Base-by-base conservation (phyloP, 768 basidiomycete species). In the Mycena venus region DNA sequence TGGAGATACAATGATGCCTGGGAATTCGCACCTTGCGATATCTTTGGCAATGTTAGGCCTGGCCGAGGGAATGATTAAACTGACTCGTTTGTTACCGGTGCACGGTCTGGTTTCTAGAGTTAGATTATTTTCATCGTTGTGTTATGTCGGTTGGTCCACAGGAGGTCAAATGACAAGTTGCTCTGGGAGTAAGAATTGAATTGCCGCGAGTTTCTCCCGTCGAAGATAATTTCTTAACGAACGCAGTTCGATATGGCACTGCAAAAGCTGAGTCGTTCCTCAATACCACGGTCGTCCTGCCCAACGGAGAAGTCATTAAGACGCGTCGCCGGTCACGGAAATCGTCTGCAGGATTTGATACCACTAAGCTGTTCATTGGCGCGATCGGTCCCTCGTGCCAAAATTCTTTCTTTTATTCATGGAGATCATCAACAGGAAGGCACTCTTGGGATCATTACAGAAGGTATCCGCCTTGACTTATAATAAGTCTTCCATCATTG, bases 251-350 rank as follows among this genome's bases (percentile, higher is more conserved):
- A n/a, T 97, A 96, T 79, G 96, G 95, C 17, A 97, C 96, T 10
- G 95, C 95, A 0, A 95, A 93, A 80, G 94, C 87, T 0, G 96
- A 97, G 84, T 97, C 96, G 96, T 95, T 97, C 79, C 85, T 97
- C 47, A 96, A 96, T 76, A 73, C 96, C 93, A 98, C 96, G 0
- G 94, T 97, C 2, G 97, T 98, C 0, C n/a, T n/a, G n/a, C n/a
- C n/a, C n/a, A n/a, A n/a, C n/a, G n/a, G n/a, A n/a, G n/a, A n/a
- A n/a, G n/a, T 98, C n/a, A 96, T 98, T 80, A 97, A 97, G 80
- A 98, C 97, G 2, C 90, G 96, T 10, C 85, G 88, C 25, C 87
- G 94, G 29, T 88, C 94, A 4, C 86, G 95, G 36, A 98, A 98
- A 80, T 96, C 94, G 0, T 93, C 96, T 0, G 95, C 96, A 0